Conservation (phyloP, 345 rosid species). For the Eucalyptus melliodora region DNA sequence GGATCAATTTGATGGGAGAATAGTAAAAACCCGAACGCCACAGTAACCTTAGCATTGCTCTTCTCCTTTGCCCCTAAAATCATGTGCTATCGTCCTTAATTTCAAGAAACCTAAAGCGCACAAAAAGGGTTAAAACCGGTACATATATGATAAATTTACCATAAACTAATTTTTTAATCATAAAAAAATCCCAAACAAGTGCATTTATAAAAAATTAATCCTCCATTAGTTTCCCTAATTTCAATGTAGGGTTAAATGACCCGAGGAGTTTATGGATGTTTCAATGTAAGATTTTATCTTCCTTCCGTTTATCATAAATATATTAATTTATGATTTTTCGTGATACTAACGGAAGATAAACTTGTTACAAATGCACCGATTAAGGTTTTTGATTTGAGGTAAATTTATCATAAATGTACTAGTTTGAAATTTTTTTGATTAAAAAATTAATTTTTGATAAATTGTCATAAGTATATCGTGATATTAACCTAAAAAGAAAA, state of each 20-base stretch:
- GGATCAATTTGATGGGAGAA: too few relatives aligned
- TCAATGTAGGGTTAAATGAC: too few relatives aligned
- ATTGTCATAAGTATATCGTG: background rate
- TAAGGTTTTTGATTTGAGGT: accelerated
- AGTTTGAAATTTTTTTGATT: too few relatives aligned
- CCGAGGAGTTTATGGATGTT: background rate
- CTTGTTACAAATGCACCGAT: too few relatives aligned
- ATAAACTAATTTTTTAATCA: too few relatives aligned
- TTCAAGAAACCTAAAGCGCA: background rate
- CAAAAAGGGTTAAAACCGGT: accelerated
- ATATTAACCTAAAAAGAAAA: background rate
- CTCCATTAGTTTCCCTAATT: background rate
- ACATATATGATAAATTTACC: too few relatives aligned
- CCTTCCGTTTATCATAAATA: accelerated
- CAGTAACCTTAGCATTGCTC: background rate
- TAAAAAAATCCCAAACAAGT: background rate
- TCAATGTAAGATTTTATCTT: background rate
- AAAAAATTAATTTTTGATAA: too few relatives aligned
- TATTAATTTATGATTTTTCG: too few relatives aligned
- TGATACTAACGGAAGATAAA: too few relatives aligned
- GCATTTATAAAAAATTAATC: too few relatives aligned
- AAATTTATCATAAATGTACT: accelerated
- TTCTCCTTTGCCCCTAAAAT: background rate
- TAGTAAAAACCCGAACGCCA: background rate
- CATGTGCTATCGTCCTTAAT: background rate